Base-by-base conservation (phyloP, 169 alveolate species). In the Eimeria sp. region DNA sequence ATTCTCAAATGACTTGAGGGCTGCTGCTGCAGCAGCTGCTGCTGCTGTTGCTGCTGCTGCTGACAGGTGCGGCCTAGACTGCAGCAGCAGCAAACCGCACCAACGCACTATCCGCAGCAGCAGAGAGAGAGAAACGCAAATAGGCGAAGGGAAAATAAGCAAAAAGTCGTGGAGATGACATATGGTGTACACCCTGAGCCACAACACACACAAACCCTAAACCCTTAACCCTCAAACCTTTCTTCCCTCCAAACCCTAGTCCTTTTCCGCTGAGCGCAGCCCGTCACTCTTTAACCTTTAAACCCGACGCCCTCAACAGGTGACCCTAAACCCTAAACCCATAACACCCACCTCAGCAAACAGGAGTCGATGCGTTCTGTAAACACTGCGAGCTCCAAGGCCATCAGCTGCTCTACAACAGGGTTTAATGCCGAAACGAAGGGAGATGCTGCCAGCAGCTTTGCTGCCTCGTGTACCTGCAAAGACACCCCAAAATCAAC, bases 401-500 rank as follows among this genome's bases (percentile, higher is more conserved):
- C 27, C 90, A 82, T 82, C 73, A 82, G 90, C 72, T 40, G 72
- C 47, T 82, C 90, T 27, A 82, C 90, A 7, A 82, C 90, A 2
- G 90, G 90, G 14, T 61, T 82, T 13, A 82, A 65, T 7, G 73
- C 30, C 13, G n/a, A 70, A 2, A 82, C 90, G 49, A 49, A 82
- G 34, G 95, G 89, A 5, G 95, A 92, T 2, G 95, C 83, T 3
- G 87, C 91, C 18, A 92, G 82, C 72, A 92, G 72, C 57, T 92
- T 92, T 54, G 87, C 91, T 10, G 95, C 83, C 82, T 92, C 95
- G 73, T 92, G 95, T 25, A 82, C 90, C 90, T 82, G 90, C 73
- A 49, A 30, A 30, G 10, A 45, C 49, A 51, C 51, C 67, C 90
- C 72, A 25, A 47, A 49, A 27, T 27, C 63, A 47, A 14, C 65